Percentiles rank a stretch among this genome's conserved stretches.
Conservation (phyloP, 495 filamentous ascomycete genomes). For the Neurospora sp. region DNA sequence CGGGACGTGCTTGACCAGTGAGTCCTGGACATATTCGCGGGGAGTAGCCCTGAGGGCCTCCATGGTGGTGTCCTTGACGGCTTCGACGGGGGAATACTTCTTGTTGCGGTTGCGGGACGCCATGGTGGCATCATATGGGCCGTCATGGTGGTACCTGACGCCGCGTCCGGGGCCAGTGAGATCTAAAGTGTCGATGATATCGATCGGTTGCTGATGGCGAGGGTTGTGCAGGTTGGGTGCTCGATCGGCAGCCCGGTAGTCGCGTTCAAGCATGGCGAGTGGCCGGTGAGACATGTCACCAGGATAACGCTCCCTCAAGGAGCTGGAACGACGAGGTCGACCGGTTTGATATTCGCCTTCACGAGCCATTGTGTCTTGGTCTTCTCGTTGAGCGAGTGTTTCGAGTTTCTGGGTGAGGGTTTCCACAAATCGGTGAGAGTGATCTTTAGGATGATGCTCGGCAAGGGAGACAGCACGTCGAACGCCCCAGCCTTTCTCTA, state of each 20-base stretch:
- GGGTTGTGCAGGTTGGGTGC: slow-evolving; percentile 44
- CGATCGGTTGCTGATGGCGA: slow-evolving; percentile 55
- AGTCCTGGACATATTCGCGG: slow-evolving; percentile 64
- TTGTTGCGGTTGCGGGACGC: slow-evolving; percentile 57
- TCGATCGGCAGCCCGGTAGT: slow-evolving; percentile 51
- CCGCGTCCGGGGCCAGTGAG: slow-evolving; percentile 36
- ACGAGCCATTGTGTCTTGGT: not conserved
- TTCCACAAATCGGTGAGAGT: slow-evolving; percentile 11
- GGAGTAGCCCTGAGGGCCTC: slow-evolving; percentile 81
- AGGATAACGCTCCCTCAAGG: slow-evolving; percentile 47
- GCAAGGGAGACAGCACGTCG: slow-evolving; percentile 16
- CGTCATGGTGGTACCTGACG: slow-evolving; percentile 74
- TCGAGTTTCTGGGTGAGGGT: slow-evolving; percentile 9
- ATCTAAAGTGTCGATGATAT: slow-evolving; percentile 77
- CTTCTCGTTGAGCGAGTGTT: not conserved
- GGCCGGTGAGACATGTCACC: slow-evolving; percentile 54
- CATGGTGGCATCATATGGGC: slow-evolving; percentile 81
- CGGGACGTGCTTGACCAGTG: slow-evolving; percentile 64
- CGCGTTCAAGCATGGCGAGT: slow-evolving; percentile 48
- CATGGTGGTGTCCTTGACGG: slow-evolving; percentile 60
- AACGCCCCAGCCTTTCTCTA: slow-evolving; percentile 1
- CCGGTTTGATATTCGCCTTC: slow-evolving; percentile 1
- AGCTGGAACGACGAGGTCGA: slow-evolving; percentile 33
- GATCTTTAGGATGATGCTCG: slow-evolving; percentile 13
- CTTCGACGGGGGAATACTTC: slow-evolving; percentile 62